These are phyloP conservation scores for Podila minutissima DNA, from an alignment of 192 early-diverging fungal genomes.

Conservation along the genomic window DNA sequence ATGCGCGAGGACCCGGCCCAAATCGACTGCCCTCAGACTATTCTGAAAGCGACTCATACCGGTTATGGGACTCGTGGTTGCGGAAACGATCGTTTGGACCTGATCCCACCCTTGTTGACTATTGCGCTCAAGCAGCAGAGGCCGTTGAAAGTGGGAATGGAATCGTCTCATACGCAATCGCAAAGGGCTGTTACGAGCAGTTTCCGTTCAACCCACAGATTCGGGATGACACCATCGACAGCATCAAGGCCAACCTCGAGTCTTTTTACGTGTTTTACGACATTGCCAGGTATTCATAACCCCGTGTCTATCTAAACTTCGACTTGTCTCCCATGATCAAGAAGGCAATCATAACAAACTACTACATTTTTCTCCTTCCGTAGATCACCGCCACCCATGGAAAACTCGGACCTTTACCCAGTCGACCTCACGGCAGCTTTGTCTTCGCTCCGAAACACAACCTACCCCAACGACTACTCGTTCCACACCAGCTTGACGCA, in stretches of 20 bases:
- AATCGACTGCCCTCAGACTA: neutral
- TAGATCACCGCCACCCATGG: constrained; percentile 35
- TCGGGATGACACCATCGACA: constrained; percentile 22
- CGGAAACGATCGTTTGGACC: neutral
- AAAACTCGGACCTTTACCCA: constrained; percentile 38
- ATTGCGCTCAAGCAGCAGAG: constrained; percentile 21
- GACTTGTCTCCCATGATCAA: too few species aligned
- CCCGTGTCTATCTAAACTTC: neutral
- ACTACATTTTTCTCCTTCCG: too few species aligned
- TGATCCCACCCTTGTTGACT: neutral
- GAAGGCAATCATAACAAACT: too few species aligned
- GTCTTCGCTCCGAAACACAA: constrained; percentile 10
- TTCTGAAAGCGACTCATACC: neutral
- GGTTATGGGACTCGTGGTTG: neutral
- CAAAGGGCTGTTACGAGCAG: constrained; percentile 43
- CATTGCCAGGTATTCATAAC: constrained; percentile 24
- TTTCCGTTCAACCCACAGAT: constrained; percentile 22
- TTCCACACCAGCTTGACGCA: constrained; percentile 16
- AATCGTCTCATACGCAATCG: constrained; percentile 16
- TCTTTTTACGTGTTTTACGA: constrained; percentile 51
- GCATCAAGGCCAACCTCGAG: constrained; percentile 35
- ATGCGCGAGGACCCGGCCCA: neutral
- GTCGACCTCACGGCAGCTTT: constrained; percentile 23
- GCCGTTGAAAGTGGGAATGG: constrained; percentile 5
- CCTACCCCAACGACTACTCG: constrained; percentile 30